Percentiles rank a stretch among this genome's conserved stretches.
These are phyloP conservation scores for Penicillium sp. DNA, from an alignment of 2,329 filamentous ascomycete genomes.

Conservation along the genomic window DNA sequence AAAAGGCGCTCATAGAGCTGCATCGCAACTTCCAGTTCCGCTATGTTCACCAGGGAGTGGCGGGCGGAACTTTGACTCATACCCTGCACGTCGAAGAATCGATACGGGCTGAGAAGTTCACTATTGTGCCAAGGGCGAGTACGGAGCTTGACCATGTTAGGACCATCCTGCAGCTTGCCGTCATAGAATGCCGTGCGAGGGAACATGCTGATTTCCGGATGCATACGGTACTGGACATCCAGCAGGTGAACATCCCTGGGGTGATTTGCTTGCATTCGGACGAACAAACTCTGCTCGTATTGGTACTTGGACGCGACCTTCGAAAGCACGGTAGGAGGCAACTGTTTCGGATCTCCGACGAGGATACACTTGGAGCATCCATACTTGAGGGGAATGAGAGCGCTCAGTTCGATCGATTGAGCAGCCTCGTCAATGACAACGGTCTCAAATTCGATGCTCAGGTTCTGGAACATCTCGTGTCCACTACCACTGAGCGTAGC, in stretches of 20 bases:
- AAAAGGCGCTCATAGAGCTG: slow-evolving; percentile 80
- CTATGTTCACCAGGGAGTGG: slow-evolving; percentile 86
- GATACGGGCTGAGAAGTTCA: slow-evolving; percentile 82
- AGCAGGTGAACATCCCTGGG: slow-evolving; percentile 87
- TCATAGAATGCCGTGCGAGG: slow-evolving; percentile 94
- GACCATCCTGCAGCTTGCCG: slow-evolving; percentile 80
- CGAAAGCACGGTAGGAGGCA: slow-evolving; percentile 94
- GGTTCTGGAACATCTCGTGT: slow-evolving; percentile 94
- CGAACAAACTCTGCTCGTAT: slow-evolving; percentile 97
- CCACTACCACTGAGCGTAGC: slow-evolving; percentile 94
- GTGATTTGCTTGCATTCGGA: slow-evolving; percentile 94
- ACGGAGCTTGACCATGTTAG: slow-evolving; percentile 77
- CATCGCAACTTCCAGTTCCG: slow-evolving; percentile 85
- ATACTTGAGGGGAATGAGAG: slow-evolving; percentile 95
- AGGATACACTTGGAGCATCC: slow-evolving; percentile 96
- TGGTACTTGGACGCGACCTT: slow-evolving; percentile 90
- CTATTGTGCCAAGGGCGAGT: slow-evolving; percentile 84
- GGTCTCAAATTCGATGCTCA: slow-evolving; percentile 97
- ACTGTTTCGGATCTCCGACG: slow-evolving; percentile 95
- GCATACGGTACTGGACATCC: slow-evolving; percentile 99
- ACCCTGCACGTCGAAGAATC: slow-evolving; percentile 96
- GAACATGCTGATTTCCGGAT: slow-evolving; percentile 92
- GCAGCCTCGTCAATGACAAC: slow-evolving; percentile 98
- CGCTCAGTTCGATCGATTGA: slow-evolving; percentile 96
- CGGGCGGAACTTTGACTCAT: slow-evolving; percentile 81